Conservation (phyloP, 139 green algal genomes). For the Cymbomonas tetramitiformis region DNA sequence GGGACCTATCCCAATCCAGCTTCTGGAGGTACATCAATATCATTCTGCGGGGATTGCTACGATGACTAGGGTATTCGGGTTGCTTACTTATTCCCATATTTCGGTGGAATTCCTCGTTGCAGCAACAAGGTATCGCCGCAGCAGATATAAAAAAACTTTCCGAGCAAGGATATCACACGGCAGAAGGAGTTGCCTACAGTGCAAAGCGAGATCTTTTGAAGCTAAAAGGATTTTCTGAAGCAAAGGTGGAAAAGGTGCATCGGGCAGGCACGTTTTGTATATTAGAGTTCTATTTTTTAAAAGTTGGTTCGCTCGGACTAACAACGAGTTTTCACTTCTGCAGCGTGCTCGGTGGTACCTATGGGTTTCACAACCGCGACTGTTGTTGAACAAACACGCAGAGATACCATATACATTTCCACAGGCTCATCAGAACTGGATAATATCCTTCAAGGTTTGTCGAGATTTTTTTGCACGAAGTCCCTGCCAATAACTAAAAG, state of each 20-base stretch:
- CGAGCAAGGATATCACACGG: conserved; percentile 62
- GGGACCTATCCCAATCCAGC: not conserved
- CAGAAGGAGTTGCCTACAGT: conserved; percentile 65
- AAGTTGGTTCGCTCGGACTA: not conserved
- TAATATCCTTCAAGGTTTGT: conserved; percentile 72
- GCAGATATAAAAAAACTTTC: conserved; percentile 90
- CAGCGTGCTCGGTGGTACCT: conserved; percentile 75
- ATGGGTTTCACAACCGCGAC: conserved; percentile 89
- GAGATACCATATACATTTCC: conserved; percentile 67
- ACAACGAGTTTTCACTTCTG: not conserved
- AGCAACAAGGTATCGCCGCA: conserved; percentile 30
- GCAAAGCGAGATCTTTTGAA: conserved; percentile 59
- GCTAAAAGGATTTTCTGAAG: conserved; percentile 92
- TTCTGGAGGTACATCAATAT: not conserved
- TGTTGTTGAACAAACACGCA: conserved; percentile 53
- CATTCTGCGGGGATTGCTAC: not conserved
- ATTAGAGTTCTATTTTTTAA: not conserved
- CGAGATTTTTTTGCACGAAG: conserved; percentile 23
- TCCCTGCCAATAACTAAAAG: conserved; percentile 3
- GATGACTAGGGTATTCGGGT: not conserved
- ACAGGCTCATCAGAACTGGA: conserved; percentile 84
- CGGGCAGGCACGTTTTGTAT: conserved; percentile 44
- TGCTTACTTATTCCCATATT: not conserved
- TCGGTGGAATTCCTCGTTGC: not conserved
- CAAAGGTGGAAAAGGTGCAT: conserved; percentile 83